Evolutionary conservation across 495 filamentous ascomycete genomes (phyloP), one percentile per base, ranked within the genome.

Genomic region (Aspergillus indologenus): DNA sequence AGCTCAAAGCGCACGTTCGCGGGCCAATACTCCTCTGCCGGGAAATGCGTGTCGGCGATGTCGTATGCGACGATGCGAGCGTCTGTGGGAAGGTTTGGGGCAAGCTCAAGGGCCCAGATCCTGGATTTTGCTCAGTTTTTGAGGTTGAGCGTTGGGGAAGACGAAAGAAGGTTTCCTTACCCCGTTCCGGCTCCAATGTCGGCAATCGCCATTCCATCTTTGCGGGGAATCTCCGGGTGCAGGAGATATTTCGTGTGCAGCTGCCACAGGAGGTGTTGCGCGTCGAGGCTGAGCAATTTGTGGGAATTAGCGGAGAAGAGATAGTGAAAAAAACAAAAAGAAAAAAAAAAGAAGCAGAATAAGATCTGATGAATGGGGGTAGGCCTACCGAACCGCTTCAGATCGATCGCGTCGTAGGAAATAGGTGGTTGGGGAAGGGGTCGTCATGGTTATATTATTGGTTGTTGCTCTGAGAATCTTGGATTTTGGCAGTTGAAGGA

Each of bases 191-290:
- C 14, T 17, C 48, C 48, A 8, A 50, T 7, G 4, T 50, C 48
- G 1, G 48, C 48, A 50, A 50, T 29, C 12, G 3, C 3, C 22
- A 50, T 50, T 1, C 14, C 48, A 29, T 29, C 48, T 7, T n/a
- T 26, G 23, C 15, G 1, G 3, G 48, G 23, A 5, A 50, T 50
- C 14, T 29, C 22, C 3, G 48, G 48, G 48, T 50, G 48, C 1
- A 50, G 23, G 12, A 14, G 5, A 18, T 50, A 50, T 17, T 14
- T 12, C 1, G 48, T 50, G 15, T 50, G 22, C 9, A 50, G 48
- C 23, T 50, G 5, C 48, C 48, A 50, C 3, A 50, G 23, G 22
- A 50, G 23, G n/a, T 50, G 48, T 29, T 50, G 48, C 3, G 46
- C 18, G 7, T 49, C 46, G 3, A 49, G 46, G 3, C 46, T 49